Base-by-base conservation (phyloP, 2,329 filamentous ascomycete species). In the Stagonosporopsis tanaceti region DNA sequence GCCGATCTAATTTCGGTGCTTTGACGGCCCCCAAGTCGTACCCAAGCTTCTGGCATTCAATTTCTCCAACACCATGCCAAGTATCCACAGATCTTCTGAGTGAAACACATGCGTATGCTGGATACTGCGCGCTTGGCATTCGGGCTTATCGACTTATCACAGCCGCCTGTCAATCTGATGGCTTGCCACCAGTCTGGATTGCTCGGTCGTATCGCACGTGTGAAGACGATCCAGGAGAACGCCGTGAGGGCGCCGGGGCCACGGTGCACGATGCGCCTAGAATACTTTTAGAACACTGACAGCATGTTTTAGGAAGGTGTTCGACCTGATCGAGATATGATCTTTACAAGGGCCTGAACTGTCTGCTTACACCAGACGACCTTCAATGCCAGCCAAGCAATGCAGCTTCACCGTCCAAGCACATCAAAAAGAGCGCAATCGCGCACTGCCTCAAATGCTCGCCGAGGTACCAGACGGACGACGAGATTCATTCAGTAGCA, bases 21-120 rank as follows among this genome's bases (percentile, higher is more conserved):
- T 56, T 46, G n/a, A 17, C 45, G 38, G 39, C 46, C 4, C 30
- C 45, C 39, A 52, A 48, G 53, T 22, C 53, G 39, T 41, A 5
- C 30, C 45, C 39, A 52, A 48, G 53, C 27, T 57, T n/a, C 41
- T 48, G 38, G 53, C 44, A 37, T 30, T 30, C 27, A 56, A 47
- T 53, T 34, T 50, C 4, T 35, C 56, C 41, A 61, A 57, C 53
- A 55, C 46, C 50, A 61, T 55, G 53, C 54, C 50, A 45, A 58
- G 50, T 24, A 51, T 55, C 27, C 34, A 38, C 12, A 47, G 20
- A 28, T 40, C 11, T 27, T 51, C 20, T 20, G 32, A 9, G 11
- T 25, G 27, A 12, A 47, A 40, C 50, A 50, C 45, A 34, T 53
- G 54, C 25, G 12, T 25, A 20, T 12, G 22, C 27, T 12, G 30